Evolutionary conservation across 2,329 filamentous ascomycete genomes (phyloP), one percentile per base, ranked within the genome.

Genomic region (Bipolaris zeicola): DNA sequence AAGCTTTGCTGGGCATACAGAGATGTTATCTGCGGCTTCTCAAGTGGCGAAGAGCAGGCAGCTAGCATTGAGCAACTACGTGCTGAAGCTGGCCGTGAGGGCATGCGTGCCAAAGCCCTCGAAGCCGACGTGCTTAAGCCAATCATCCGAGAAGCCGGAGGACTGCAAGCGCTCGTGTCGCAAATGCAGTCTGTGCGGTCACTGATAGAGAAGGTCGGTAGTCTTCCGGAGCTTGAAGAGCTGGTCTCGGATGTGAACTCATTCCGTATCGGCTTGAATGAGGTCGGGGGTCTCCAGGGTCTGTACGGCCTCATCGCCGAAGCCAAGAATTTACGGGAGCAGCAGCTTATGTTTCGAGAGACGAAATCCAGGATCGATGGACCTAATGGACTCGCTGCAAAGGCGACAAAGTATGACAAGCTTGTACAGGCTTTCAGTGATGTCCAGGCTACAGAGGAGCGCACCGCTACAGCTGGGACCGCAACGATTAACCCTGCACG

Each of bases 101-200:
- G 62, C 36, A 34, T 66, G 28, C 58, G 58, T 33, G 57, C 58
- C 24, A 65, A 62, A 47, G 64, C 64, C 5, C 58, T 62, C 13
- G 57, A 65, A 52, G 55, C 55, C 16, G 57, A 65, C 34, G 26
- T 54, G 6, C 45, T 66, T 41, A 59, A 57, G 24, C 57, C 64
- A 10, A 42, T 61, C 18, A 45, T 66, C 13, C 52, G 48, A 28
- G 60, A 64, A 26, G 58, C 60, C 36, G 64, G 64, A 10, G 62
- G 63, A 14, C 22, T 61, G 8, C 57, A 61, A 22, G 57, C 56
- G 43, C 39, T 64, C 8, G 33, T 58, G 5, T 58, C 58, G 3
- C 58, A 54, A 16, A 43, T 31, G 3, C 42, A 58, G 11, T 49
- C 42, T 10, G 20, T 61, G 20, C 42, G 20, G 3, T 54, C 42